Conservation (phyloP, 495 filamentous ascomycete genomes). For the Evansstolkia leycettana region DNA sequence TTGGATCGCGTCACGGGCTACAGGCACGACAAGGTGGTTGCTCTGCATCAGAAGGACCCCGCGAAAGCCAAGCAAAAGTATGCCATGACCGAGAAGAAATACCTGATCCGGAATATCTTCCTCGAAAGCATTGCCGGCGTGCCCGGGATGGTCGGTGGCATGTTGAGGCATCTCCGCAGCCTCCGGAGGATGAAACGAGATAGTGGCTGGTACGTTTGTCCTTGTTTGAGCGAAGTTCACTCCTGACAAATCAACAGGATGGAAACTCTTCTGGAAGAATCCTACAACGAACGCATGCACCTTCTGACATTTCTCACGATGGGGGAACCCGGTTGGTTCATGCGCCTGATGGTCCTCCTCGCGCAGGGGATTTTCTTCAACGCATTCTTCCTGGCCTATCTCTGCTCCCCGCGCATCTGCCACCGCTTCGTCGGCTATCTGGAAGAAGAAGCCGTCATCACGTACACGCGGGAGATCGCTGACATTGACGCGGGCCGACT, state of each 20-base stretch:
- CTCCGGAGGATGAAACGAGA: slow-evolving; percentile 77
- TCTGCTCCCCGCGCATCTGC: slow-evolving; percentile 77
- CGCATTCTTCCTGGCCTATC: slow-evolving; percentile 77
- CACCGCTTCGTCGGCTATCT: slow-evolving; percentile 96
- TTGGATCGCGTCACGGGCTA: slow-evolving; percentile 67
- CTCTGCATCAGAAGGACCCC: slow-evolving; percentile 32
- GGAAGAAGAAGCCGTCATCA: slow-evolving; percentile 93
- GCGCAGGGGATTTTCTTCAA: slow-evolving; percentile 92
- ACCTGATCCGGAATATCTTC: slow-evolving; percentile 79
- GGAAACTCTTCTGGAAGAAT: slow-evolving; percentile 87
- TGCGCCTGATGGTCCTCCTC: slow-evolving; percentile 74
- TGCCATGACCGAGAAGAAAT: slow-evolving; percentile 62
- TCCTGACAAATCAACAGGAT: too few relatives aligned
- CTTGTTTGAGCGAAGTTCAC: too few relatives aligned
- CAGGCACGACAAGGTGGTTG: too few relatives aligned
- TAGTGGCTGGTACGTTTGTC: slow-evolving; percentile 69
- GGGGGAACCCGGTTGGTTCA: slow-evolving; percentile 78
- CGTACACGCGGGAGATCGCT: slow-evolving; percentile 75
- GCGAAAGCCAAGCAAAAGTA: slow-evolving; percentile 25
- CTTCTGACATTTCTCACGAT: slow-evolving; percentile 90
- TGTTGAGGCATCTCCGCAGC: slow-evolving; percentile 77
- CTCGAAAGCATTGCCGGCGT: slow-evolving; percentile 91
- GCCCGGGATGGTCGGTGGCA: slow-evolving; percentile 93
- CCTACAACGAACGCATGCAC: slow-evolving; percentile 95
- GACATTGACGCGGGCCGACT: slow-evolving; percentile 78